These are phyloP conservation scores for Fusarium phyllophilum DNA, from an alignment of 2,329 filamentous ascomycete species.

Conservation along the genomic window DNA sequence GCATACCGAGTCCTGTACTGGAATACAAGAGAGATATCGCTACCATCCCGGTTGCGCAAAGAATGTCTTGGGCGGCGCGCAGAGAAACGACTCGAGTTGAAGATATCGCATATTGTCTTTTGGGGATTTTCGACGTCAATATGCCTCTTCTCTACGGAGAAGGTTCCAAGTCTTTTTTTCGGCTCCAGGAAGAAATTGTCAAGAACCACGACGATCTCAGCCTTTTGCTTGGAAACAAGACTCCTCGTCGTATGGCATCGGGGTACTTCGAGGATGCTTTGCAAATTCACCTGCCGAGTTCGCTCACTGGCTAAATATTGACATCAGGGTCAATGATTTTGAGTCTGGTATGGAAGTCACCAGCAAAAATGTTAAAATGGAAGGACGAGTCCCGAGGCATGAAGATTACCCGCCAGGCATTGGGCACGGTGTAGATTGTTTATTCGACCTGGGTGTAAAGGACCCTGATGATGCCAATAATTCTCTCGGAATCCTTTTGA, in stretches of 20 bases:
- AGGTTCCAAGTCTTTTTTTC: not conserved
- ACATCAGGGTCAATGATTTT: accelerated
- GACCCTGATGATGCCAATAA: accelerated
- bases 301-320: not conserved
- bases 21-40: accelerated
- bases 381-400: accelerated
- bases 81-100: not conserved
- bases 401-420: accelerated
- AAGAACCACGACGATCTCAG: accelerated
- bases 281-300: not conserved
- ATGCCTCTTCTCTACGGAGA: not conserved
- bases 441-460: not conserved
- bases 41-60: not conserved
- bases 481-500: not conserved
- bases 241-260: accelerated
- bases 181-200: not conserved
- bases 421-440: not conserved
- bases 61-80: not conserved
- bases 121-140: not conserved
- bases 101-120: not conserved
- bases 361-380: not conserved
- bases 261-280: not conserved
- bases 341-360: not conserved
- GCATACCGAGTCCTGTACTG: not conserved
- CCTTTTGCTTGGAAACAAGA: not conserved